Evolutionary conservation across 2,329 filamentous ascomycete species (phyloP).

Genomic region (Shiraia sp.): DNA sequence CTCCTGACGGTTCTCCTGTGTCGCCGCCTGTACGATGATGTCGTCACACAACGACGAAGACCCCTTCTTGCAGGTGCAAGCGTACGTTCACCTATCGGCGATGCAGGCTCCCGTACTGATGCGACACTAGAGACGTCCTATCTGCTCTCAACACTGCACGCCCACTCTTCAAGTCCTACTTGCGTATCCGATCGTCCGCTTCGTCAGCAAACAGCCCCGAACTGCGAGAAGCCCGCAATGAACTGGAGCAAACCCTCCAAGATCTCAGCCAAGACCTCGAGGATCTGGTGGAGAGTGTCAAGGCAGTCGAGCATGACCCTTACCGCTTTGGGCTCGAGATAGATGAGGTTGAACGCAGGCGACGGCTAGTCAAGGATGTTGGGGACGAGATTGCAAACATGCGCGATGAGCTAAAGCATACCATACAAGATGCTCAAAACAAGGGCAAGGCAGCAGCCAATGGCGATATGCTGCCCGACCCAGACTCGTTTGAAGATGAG

Average conservation of each 20-base stretch:
- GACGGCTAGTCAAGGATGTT: conserved; percentile 85
- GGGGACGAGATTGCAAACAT: conserved; percentile 87
- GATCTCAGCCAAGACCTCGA: conserved; percentile 80
- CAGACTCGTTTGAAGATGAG: conserved; percentile 59
- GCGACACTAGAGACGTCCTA: conserved; percentile 76
- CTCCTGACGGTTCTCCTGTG: not conserved
- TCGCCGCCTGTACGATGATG: conserved; percentile 38
- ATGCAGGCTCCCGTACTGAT: conserved; percentile 23
- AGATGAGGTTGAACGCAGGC: conserved; percentile 78
- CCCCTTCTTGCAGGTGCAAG: conserved; percentile 56
- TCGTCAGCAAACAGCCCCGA: conserved; percentile 67
- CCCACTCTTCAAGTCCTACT: conserved; percentile 89
- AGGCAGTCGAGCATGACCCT: conserved; percentile 84
- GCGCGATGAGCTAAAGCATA: conserved; percentile 75
- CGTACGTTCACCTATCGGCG: conserved; percentile 33
- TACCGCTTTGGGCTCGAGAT: conserved; percentile 83
- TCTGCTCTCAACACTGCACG: conserved; percentile 78
- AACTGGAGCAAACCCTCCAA: conserved; percentile 77
- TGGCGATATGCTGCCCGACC: conserved; percentile 62
- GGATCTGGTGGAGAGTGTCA: conserved; percentile 85
- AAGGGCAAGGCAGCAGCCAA: conserved; percentile 43
- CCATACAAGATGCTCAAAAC: conserved; percentile 49
- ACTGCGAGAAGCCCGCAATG: conserved; percentile 65
- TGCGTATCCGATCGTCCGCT: conserved; percentile 88
- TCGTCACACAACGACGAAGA: conserved; percentile 47